Base-by-base conservation (phyloP, 2,329 filamentous ascomycete genomes). In the Xylaria digitata region DNA sequence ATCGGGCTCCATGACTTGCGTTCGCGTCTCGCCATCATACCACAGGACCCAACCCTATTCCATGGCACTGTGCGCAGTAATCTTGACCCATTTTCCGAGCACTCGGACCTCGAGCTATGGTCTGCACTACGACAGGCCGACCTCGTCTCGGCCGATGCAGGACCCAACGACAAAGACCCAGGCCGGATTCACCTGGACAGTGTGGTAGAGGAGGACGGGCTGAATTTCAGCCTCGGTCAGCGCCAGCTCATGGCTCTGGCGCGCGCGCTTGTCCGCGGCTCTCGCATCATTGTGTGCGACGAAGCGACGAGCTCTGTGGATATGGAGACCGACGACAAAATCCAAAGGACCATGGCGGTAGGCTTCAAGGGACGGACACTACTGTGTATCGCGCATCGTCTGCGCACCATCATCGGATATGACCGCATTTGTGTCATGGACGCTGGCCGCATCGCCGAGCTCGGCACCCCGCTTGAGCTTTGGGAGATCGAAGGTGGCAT, bases 341-440 rank as follows among this genome's bases (percentile, higher is more conserved):
- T 98, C 77, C 95, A 98, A 80, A 83, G 84, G 62, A 97, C 94
- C 3, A 97, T 98, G 79, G 90, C 92, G 0, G 85, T 87, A 0
- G 94, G 90, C 0, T 98, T 98, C 83, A 85, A 87, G 61, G 94
- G 94, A 66, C 93, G 92, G 83, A 97, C 95, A 2, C 81, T 98
- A 53, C 83, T 98, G 23, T 97, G 94, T 80, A 97, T 98, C 77
- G 95, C 95, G 6, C 95, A 98, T 80, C 87, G 95, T 5, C 83
- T 98, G 74, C 91, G 93, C 75, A 98, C 96, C 0, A 97, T 99
- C 70, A 91, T 98, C 69, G 89, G 90, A 32, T 98, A 98, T 79
- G 95, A 99, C 79, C 89, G 95, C 53, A 97, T 99, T 77, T 95
- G 94, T 75, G 96, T 99, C 73, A 97, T 99, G 94, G 95, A 98